Percentiles rank a stretch among this genome's conserved stretches.
These are phyloP conservation scores for Iris pallida DNA, from an alignment of 116 monocot genomes.

Conservation along the genomic window DNA sequence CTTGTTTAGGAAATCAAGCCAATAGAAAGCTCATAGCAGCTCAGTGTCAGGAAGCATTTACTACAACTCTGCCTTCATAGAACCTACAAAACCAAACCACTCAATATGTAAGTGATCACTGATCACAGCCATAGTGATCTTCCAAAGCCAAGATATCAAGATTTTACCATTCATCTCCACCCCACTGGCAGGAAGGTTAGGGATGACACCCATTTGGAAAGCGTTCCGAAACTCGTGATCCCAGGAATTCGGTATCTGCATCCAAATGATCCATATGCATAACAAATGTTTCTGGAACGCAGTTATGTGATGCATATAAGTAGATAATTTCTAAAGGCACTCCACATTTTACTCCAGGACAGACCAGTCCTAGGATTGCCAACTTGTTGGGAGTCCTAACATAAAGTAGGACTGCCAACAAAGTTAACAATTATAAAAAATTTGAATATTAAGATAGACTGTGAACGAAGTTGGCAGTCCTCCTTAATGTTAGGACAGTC, in stretches of 20 bases:
- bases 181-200: conserved; percentile 13
- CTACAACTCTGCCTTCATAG: conserved; percentile 11
- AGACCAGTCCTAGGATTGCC: too few species aligned
- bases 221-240: conserved; percentile 50
- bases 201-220: conserved; percentile 35
- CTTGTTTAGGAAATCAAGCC: background rate
- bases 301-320: too few species aligned
- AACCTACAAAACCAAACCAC: conserved; percentile 1
- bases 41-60: background rate
- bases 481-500: too few species aligned
- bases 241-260: conserved; percentile 54
- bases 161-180: conserved; percentile 30
- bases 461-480: too few species aligned
- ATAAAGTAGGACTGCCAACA: too few species aligned
- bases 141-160: background rate
- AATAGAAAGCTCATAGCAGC: background rate
- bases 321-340: too few species aligned
- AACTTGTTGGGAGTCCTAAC: too few species aligned
- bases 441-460: too few species aligned
- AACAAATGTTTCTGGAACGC: too few species aligned
- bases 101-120: background rate
- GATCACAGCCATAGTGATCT: background rate
- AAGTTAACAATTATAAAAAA: too few species aligned
- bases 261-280: background rate
- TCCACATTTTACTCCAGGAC: too few species aligned